Evolutionary conservation across 73 alveolate genomes (phyloP), one percentile per base, ranked within the genome.

Genomic region (Urostyla sp.): DNA sequence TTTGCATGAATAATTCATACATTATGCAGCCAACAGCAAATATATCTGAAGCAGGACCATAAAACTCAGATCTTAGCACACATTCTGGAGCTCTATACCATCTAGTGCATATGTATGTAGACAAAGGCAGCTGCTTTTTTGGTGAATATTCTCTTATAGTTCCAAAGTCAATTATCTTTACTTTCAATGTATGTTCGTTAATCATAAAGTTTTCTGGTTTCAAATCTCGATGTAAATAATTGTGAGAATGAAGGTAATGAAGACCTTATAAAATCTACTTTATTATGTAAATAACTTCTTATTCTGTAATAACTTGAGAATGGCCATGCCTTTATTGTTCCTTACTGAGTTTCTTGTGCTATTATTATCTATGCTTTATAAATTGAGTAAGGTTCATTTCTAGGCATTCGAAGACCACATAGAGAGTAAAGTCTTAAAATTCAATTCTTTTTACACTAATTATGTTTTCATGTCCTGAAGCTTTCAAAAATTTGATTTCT

Each of bases 1-100:
- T 87, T 26, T 85, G 85, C 53, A 58, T 85, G 53, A 87, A 89
- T 26, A 93, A 60, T 55, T 93, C 98, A 16, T 91, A 94, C 94
- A 92, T 89, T 15, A 92, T 75, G 56, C 98, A 92, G 2, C 98
- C 98, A 7, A 92, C 66, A 28, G 98, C 98, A 85, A 90, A 92
- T 34, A 89, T 83, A 89, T 92, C 98, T 15, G 84, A 89, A 54
- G 59, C 77, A 6, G 80, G 81, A 6, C 79, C 88, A 69, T 92
- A 92, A 6, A 60, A 72, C 30, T 83, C 81, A 24, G 87, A 72
- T 24, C 87, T 75, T 46, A 92, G 60, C 43, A 85, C 90, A 36
- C 80, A 88, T 79, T 92, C 98, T 0, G 98, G 98, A n/a, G 96
- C 92, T 49, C 98, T 18, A 67, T 92, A 92, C 96, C 98, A 92